These are phyloP conservation scores for Claviceps digitariae DNA, from an alignment of 2,329 filamentous ascomycete species.

Conservation along the genomic window DNA sequence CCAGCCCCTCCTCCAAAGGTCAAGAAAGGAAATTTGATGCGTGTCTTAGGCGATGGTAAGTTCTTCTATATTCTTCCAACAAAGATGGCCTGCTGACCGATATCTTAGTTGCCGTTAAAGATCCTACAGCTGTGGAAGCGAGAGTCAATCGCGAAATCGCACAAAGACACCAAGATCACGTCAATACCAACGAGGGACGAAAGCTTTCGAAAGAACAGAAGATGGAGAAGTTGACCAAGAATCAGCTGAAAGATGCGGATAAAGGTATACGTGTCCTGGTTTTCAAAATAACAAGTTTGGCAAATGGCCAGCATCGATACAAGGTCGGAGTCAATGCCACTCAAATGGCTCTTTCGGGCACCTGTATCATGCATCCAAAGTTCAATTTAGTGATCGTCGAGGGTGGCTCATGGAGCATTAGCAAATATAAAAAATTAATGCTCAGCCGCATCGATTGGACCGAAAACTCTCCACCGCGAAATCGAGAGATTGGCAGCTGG, in stretches of 20 bases:
- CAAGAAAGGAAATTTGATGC: conserved; percentile 96
- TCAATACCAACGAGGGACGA: conserved; percentile 66
- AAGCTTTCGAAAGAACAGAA: conserved; percentile 81
- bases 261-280: conserved; percentile 79
- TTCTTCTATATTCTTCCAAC: conserved; percentile 17
- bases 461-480: conserved; percentile 62
- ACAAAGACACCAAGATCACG: conserved; percentile 67
- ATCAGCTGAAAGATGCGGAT: conserved; percentile 78
- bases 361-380: conserved; percentile 83
- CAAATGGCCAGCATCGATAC: conserved; percentile 85
- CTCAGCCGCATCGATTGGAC: conserved; percentile 89
- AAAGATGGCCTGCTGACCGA: neutral
- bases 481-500: conserved; percentile 46
- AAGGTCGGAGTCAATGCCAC: conserved; percentile 89
- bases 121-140: conserved; percentile 92
- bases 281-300: conserved; percentile 79
- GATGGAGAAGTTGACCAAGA: conserved; percentile 65
- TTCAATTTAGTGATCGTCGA: conserved; percentile 87
- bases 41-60: conserved; percentile 69
- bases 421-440: conserved; percentile 85
- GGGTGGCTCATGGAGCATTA: conserved; percentile 71
- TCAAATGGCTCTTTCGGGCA: conserved; percentile 71
- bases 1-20: conserved; percentile 90
- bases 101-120: conserved; percentile 54
- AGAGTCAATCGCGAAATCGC: conserved; percentile 87